Evolutionary conservation across 2,329 filamentous ascomycete species (phyloP), one percentile per base, ranked within the genome.

Genomic region (Xylaria sp.): DNA sequence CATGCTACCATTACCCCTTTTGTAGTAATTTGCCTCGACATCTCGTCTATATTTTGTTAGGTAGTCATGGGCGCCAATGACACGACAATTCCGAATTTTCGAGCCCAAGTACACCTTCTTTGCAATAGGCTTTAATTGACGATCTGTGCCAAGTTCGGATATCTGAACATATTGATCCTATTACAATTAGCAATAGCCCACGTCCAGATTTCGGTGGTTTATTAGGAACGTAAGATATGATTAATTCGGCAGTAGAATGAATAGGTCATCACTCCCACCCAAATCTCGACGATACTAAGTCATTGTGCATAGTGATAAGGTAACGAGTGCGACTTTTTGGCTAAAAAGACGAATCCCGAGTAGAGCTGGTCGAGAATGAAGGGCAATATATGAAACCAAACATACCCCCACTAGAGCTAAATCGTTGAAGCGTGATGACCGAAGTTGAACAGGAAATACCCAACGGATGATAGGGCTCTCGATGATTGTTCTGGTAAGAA

Each of bases 341-440:
- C 33, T 9, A 31, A 44, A 13, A 9, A 45, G 17, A 6, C 10
- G 17, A n/a, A 20, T 5, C 13, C 13, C 2, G 13, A 17, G 9
- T 27, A 31, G 47, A 29, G n/a, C n/a, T n/a, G n/a, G n/a, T n/a
- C n/a, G 13, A 44, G 39, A 44, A 44, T 39, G 13, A 29, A 31
- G 17, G 29, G 25, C 17, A 20, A 50, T 51, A 33, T 36, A 45
- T 15, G 20, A 56, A 74, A 77, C 58, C 76, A n/a, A 74, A 85
- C 88, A 80, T 83, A 91, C 89, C 61, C 94, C 92, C 64, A 99
- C 86, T 73, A 97, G 93, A 42, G 94, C 90, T 69, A 97, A 88
- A 80, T 98, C 94, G 72, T 96, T 94, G 67, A 89, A 84, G 49
- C 84, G 79, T 58, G 84, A 83, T 62, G 89, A 89, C 65, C 94